Conservation (phyloP, 1,284 basidiomycete genomes). For the Ganoderma lucidum region DNA sequence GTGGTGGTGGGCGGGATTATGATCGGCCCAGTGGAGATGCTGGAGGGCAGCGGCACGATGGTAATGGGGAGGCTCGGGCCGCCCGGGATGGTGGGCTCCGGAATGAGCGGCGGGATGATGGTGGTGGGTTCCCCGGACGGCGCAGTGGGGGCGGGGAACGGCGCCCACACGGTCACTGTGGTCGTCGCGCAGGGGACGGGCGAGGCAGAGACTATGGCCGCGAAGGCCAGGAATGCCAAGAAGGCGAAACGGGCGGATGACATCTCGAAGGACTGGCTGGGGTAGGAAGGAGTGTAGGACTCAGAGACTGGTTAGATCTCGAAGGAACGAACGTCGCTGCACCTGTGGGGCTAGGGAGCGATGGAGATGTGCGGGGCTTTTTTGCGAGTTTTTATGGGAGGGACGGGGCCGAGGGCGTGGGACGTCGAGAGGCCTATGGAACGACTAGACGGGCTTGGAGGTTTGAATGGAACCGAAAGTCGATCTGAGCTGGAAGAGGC, state of each 20-base stretch:
- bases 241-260: too few species aligned
- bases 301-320: neutral
- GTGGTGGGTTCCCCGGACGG: too few species aligned
- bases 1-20: neutral
- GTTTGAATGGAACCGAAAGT: constrained; percentile 1
- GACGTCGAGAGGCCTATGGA: neutral
- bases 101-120: too few species aligned
- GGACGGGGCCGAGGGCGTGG: neutral
- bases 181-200: constrained; percentile 1
- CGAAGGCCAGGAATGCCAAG: constrained; percentile 2
- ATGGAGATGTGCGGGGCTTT: neutral
- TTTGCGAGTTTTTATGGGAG: neutral
- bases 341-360: constrained; percentile 8
- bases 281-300: neutral
- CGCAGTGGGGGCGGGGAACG: neutral
- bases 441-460: neutral
- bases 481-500: neutral
- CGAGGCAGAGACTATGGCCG: neutral
- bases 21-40: neutral
- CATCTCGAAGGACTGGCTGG: neutral
- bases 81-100: too few species aligned
- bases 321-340: constrained; percentile 1
- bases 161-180: neutral
- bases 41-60: neutral
- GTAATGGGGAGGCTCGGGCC: neutral